A percentile compares a stretch with the other conserved stretches of the same genome.
These are phyloP conservation scores for Colletotrichum cuscutae DNA, from an alignment of 2,329 filamentous ascomycete species.

Conservation along the genomic window DNA sequence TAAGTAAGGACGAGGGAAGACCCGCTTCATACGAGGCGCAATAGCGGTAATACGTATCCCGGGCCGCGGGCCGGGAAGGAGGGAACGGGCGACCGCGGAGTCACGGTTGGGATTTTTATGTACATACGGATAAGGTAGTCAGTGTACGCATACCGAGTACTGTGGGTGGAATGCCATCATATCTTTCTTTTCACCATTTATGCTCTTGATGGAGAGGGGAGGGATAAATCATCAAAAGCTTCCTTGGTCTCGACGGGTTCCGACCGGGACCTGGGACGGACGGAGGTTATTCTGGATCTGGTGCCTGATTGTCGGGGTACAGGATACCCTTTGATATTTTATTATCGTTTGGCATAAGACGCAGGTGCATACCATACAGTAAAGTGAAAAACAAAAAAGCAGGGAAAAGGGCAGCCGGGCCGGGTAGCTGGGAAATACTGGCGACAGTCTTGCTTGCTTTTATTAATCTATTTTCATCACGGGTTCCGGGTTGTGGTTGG, in stretches of 20 bases:
- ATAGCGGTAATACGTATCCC: background rate
- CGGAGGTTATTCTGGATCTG: constrained; percentile 29
- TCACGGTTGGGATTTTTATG: background rate
- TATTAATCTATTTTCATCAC: background rate
- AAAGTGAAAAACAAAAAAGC: background rate
- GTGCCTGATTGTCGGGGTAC: constrained; percentile 28
- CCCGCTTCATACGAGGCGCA: constrained; percentile 33
- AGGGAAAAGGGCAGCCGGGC: background rate
- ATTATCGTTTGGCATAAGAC: background rate
- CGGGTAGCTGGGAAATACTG: background rate
- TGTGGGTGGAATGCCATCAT: background rate
- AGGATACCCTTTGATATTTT: background rate
- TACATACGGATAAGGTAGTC: background rate
- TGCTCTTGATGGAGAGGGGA: background rate
- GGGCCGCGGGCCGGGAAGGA: too few relatives aligned
- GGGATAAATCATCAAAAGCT: too few relatives aligned
- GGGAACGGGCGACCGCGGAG: too few relatives aligned
- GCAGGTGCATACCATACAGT: background rate
- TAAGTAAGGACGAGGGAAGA: background rate
- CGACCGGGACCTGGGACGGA: constrained; percentile 16
- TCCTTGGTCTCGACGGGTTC: background rate
- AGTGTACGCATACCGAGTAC: too few relatives aligned
- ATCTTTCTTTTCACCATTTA: background rate
- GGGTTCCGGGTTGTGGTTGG: background rate
- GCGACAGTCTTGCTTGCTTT: background rate